Base-by-base conservation (phyloP, 768 basidiomycete genomes). In the Sarcodon sp. region DNA sequence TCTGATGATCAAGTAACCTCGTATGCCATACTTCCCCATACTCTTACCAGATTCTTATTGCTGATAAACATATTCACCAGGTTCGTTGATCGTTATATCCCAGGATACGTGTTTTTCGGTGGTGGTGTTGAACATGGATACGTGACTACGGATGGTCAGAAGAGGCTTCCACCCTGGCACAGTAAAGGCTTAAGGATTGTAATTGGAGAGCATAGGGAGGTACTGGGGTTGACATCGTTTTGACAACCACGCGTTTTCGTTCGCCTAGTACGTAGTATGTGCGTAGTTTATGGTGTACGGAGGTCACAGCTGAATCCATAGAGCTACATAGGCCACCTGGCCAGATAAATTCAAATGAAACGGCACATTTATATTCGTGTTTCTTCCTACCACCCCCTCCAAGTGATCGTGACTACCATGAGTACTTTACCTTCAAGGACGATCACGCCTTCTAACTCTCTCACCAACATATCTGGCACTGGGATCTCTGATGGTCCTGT, bases 1-100 rank as follows among this genome's bases (percentile, higher is more conserved):
- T 70, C 79, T 0, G 91, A 94, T 56, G 78, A 73, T 6, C 64
- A 92, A 70, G 77, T 81, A 55, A 80, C 79, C 56, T 58, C 68
- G 72, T 72, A 53, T 41, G 63, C 59, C 45, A 38, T 32, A 34
- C 4, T 36, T 50, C 18, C 46, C 7, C 37, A 6, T 6, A 47
- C 16, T 33, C 12, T 33, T 11, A 34, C 39, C 34, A 12, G 18
- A 9, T 31, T 13, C 43, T 11, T 39, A n/a, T 46, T 16, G 31
- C 51, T 18, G 45, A 50, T 43, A 45, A 16, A 27, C 21, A 47
- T 5, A 16, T 31, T 37, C 21, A 34, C 15, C 57, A 89, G 86
- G 34, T 94, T 94, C 59, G 79, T 93, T 6, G 86, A 91, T 62
- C 80, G 93, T 4, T 96, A 96, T 62, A 91, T 97, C 55, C 92